Conservation (phyloP, 2,329 filamentous ascomycete genomes). For the Neonectria hederae region DNA sequence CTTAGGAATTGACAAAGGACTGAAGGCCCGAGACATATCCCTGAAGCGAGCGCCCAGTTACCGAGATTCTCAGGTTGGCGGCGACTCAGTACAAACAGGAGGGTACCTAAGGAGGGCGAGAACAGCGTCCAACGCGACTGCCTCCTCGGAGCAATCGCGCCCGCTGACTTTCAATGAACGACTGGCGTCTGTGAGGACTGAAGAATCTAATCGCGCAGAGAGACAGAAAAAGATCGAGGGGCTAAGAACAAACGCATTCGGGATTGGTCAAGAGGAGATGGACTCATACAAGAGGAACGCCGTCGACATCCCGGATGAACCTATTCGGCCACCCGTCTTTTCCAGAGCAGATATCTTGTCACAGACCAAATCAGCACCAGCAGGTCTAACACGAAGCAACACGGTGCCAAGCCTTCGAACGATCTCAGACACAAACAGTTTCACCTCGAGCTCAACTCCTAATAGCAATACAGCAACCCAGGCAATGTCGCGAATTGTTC, state of each 20-base stretch:
- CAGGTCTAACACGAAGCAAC: conserved; percentile 54
- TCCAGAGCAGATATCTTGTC: conserved; percentile 71
- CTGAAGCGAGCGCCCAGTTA: conserved; percentile 75
- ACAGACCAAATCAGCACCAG: conserved; percentile 32
- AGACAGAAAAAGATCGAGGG: conserved; percentile 62
- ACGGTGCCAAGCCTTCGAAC: conserved; percentile 49
- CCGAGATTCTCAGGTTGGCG: conserved; percentile 40
- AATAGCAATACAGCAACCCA: conserved; percentile 21
- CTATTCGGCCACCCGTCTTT: conserved; percentile 61
- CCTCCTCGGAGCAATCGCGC: conserved; percentile 46
- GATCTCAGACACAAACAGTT: conserved; percentile 32
- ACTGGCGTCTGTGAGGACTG: conserved; percentile 73
- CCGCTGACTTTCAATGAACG: conserved; percentile 82
- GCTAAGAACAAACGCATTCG: conserved; percentile 65
- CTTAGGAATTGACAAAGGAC: conserved; percentile 89
- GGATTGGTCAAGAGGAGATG: conserved; percentile 66
- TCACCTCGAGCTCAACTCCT: conserved; percentile 22
- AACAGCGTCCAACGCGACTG: conserved; percentile 46
- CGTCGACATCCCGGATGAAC: conserved; percentile 61
- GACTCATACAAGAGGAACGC: conserved; percentile 68
- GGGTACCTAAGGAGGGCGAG: conserved; percentile 58
- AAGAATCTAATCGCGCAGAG: conserved; percentile 62
- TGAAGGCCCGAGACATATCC: conserved; percentile 83
- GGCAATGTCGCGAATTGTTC: conserved; percentile 30
- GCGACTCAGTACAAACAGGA: conserved; percentile 38